A percentile compares a stretch with the other conserved stretches of the same genome.
These are phyloP conservation scores for Candida golubevii DNA, from an alignment of 805 yeast species.

Conservation along the genomic window DNA sequence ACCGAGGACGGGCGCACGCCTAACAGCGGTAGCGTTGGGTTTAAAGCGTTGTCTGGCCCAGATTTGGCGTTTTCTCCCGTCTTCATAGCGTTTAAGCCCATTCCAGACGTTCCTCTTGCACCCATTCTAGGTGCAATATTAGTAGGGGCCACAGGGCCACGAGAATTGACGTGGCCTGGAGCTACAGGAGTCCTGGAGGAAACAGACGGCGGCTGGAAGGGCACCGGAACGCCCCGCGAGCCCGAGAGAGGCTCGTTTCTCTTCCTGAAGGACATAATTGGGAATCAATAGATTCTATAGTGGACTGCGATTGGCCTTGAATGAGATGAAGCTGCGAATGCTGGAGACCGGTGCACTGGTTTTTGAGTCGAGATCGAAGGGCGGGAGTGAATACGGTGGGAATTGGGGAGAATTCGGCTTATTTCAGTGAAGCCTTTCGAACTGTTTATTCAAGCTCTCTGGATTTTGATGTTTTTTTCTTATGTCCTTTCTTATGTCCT, in stretches of 20 bases:
- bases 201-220: not conserved
- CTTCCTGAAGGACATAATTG: constrained; percentile 53
- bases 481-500: too few relatives aligned
- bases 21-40: not conserved
- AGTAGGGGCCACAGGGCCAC: not conserved
- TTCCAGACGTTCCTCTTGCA: not conserved
- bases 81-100: not conserved
- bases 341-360: not conserved
- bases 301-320: not conserved
- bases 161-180: constrained; percentile 1
- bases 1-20: constrained; percentile 73
- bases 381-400: too few relatives aligned
- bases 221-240: constrained; percentile 6
- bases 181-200: constrained; percentile 4
- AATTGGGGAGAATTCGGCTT: too few relatives aligned
- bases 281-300: not conserved
- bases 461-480: too few relatives aligned
- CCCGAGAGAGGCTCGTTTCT: constrained; percentile 46
- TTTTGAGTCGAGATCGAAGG: too few relatives aligned
- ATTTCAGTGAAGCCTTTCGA: too few relatives aligned
- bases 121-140: not conserved
- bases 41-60: not conserved
- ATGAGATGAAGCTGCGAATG: not conserved
- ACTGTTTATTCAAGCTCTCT: too few relatives aligned
- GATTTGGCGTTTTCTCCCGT: not conserved